These are phyloP conservation scores for Sordariomycetes sp. DNA, from an alignment of 2,329 filamentous ascomycete genomes.

Conservation along the genomic window DNA sequence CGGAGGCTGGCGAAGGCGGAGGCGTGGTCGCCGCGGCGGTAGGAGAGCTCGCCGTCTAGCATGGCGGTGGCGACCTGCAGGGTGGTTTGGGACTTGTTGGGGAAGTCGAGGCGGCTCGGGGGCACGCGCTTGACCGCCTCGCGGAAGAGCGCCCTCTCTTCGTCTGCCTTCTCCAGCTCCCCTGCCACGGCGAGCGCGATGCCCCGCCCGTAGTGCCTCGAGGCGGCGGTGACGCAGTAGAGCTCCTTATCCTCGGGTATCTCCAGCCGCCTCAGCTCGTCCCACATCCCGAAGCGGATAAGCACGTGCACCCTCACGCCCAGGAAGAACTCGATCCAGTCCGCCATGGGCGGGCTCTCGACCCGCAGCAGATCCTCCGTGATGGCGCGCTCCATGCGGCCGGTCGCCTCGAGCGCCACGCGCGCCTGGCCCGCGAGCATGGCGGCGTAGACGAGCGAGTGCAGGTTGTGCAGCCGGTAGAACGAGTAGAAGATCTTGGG, in stretches of 20 bases:
- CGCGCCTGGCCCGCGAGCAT: conserved; percentile 63
- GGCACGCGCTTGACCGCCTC: conserved; percentile 41
- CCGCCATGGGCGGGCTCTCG: conserved; percentile 62
- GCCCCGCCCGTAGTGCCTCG: conserved; percentile 57
- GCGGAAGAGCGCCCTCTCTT: conserved; percentile 38
- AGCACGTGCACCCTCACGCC: conserved; percentile 58
- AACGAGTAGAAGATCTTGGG: conserved; percentile 65
- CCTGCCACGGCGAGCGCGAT: conserved; percentile 54
- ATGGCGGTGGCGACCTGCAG: conserved; percentile 54
- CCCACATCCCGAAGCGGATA: conserved; percentile 64
- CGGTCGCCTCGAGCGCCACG: conserved; percentile 50
- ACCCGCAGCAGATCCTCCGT: conserved; percentile 54
- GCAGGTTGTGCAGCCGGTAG: conserved; percentile 65
- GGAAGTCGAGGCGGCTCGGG: conserved; percentile 39
- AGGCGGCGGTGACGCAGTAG: conserved; percentile 60
- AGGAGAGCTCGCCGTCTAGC: conserved; percentile 65
- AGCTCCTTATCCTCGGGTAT: conserved; percentile 48
- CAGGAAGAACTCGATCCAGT: conserved; percentile 65
- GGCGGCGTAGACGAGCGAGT: conserved; percentile 66
- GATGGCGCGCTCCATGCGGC: conserved; percentile 48
- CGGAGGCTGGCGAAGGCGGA: conserved; percentile 49
- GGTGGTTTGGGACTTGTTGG: conserved; percentile 37
- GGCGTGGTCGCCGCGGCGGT: conserved; percentile 49
- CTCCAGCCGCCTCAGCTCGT: conserved; percentile 46
- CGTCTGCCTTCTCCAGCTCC: conserved; percentile 39